These are phyloP conservation scores for Wickerhamiella kurtzmanii DNA, from an alignment of 805 yeast genomes.

Conservation along the genomic window DNA sequence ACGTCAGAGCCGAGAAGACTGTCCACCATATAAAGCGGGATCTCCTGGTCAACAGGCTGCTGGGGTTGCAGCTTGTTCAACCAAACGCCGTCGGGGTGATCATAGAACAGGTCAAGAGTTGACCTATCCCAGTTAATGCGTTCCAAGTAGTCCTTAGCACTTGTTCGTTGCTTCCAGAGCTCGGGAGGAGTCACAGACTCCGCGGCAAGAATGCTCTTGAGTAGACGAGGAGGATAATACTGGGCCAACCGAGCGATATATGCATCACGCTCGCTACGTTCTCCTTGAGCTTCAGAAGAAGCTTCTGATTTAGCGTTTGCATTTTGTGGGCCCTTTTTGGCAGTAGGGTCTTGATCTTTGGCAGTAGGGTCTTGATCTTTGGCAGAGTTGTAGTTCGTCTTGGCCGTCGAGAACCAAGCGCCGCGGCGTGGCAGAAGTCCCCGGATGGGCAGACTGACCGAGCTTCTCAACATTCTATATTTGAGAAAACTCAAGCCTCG, in stretches of 20 bases:
- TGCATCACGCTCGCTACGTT: slow-evolving; percentile 13
- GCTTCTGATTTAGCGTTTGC: background rate
- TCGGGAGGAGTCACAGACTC: slow-evolving; percentile 62
- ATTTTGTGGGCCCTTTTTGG: background rate
- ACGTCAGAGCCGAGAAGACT: slow-evolving; percentile 19
- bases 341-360: too few relatives aligned
- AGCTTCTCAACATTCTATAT: background rate
- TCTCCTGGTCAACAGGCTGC: slow-evolving; percentile 43
- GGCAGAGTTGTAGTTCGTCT: background rate
- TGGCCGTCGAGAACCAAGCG: background rate
- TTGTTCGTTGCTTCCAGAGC: slow-evolving; percentile 36
- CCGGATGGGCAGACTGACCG: background rate
- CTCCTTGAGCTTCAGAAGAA: background rate
- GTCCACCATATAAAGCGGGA: slow-evolving; percentile 33
- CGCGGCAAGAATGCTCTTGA: slow-evolving; percentile 69
- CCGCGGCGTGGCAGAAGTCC: background rate
- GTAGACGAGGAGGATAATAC: slow-evolving; percentile 69
- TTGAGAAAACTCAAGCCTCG: too few relatives aligned
- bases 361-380: too few relatives aligned
- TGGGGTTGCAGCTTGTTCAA: slow-evolving; percentile 39
- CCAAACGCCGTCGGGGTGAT: slow-evolving; percentile 37
- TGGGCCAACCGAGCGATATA: slow-evolving; percentile 50
- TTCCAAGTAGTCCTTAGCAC: slow-evolving; percentile 41
- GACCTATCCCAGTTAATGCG: slow-evolving; percentile 65
- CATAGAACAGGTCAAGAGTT: slow-evolving; percentile 64